A percentile compares a stretch with the other conserved stretches of the same genome.
These are phyloP conservation scores for Sextonia rubra DNA, from an alignment of 164 flowering plant species.

Conservation along the genomic window DNA sequence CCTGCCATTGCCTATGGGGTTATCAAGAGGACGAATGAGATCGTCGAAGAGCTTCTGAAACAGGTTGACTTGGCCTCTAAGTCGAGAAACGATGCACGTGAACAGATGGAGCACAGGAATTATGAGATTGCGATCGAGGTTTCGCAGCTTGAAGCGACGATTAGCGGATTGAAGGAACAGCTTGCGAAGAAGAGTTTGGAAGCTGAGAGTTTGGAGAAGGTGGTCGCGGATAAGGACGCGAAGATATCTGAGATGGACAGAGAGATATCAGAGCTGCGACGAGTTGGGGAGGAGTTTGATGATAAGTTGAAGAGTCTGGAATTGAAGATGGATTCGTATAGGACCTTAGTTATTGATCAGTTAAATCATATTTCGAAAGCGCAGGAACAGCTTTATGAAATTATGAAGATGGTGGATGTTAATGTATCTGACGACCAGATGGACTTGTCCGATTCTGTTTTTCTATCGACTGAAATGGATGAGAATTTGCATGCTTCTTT, in stretches of 20 bases:
- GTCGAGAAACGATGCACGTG: constrained; percentile 72
- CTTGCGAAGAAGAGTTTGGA: constrained; percentile 41
- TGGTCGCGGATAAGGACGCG: constrained; percentile 43
- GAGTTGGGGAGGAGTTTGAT: constrained; percentile 41
- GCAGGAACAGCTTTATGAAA: constrained; percentile 51
- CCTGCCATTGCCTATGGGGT: constrained; percentile 86
- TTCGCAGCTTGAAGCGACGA: constrained; percentile 86
- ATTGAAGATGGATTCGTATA: constrained; percentile 50
- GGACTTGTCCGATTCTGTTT: constrained; percentile 67
- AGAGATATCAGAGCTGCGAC: constrained; percentile 44
- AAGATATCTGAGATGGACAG: constrained; percentile 45
- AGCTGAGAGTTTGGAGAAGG: constrained; percentile 46
- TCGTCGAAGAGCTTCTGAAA: constrained; percentile 75
- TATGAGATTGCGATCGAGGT: constrained; percentile 97
- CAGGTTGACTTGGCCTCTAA: constrained; percentile 59
- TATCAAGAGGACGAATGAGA: constrained; percentile 84
- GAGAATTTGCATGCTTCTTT: constrained; percentile 77
- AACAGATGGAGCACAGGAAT: constrained; percentile 82
- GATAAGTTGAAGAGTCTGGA: constrained; percentile 48
- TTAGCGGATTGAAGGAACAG: constrained; percentile 65
- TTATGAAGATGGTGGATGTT: constrained; percentile 60
- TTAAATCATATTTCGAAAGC: constrained; percentile 56
- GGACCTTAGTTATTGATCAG: constrained; percentile 69
- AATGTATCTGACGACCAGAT: constrained; percentile 42
- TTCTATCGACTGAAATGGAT: constrained; percentile 75